phyloP scores from a whole-genome alignment of 2,329 filamentous ascomycete genomes.

The Cercospora beticola region DNA sequence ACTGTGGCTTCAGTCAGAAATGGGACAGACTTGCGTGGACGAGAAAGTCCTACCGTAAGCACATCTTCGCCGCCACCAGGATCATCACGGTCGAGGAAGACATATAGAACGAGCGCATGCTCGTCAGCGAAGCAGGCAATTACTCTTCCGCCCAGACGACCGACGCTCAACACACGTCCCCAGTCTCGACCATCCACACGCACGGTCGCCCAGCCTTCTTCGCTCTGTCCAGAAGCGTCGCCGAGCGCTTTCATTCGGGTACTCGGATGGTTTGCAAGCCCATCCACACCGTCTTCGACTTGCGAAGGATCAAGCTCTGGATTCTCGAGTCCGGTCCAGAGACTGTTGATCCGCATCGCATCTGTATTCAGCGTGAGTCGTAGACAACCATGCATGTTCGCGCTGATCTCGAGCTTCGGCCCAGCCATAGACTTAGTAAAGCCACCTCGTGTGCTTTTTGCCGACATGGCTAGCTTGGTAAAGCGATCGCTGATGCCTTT shows the following conservation, averaged over 20 bases:
- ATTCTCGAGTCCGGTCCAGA: slow-evolving; percentile 83
- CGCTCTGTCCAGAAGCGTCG: slow-evolving; percentile 62
- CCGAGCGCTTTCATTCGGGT: slow-evolving; percentile 67
- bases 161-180: slow-evolving; percentile 90
- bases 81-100: slow-evolving; percentile 73
- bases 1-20: slow-evolving; percentile 42
- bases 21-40: neutral
- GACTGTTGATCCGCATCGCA: slow-evolving; percentile 76
- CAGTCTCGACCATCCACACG: slow-evolving; percentile 91
- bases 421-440: slow-evolving; percentile 34
- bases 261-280: slow-evolving; percentile 75
- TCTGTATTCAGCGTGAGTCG: slow-evolving; percentile 79
- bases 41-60: slow-evolving; percentile 61
- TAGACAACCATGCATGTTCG: slow-evolving; percentile 91
- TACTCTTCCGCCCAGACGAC: slow-evolving; percentile 81
- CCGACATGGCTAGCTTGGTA: slow-evolving; percentile 70
- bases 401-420: slow-evolving; percentile 78
- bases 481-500: slow-evolving; percentile 95
- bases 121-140: slow-evolving; percentile 88
- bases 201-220: slow-evolving; percentile 83
- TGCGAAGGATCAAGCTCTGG: slow-evolving; percentile 80
- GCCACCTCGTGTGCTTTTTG: slow-evolving; percentile 41
- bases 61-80: slow-evolving; percentile 70
- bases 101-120: slow-evolving; percentile 78
- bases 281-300: slow-evolving; percentile 63